Conservation (phyloP, 2,329 filamentous ascomycete genomes). For the Fusarium miscanthi region DNA sequence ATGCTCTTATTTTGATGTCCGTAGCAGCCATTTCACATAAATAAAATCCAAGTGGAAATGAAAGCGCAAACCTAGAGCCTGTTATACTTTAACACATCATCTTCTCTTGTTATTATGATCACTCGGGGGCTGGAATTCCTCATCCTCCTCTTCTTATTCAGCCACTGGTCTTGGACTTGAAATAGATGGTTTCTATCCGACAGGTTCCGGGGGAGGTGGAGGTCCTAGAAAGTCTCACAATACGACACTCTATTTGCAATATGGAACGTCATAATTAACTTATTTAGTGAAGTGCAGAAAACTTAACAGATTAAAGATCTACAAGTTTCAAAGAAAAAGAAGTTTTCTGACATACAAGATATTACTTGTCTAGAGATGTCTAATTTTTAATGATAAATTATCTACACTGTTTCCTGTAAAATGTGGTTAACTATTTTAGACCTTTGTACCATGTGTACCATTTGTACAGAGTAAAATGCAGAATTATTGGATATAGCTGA, state of each 20-base stretch:
- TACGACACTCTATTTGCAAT: not conserved
- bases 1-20: constrained; percentile 4
- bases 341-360: not conserved
- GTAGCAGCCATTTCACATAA: not conserved
- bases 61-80: not conserved
- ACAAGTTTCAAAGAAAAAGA: not conserved
- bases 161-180: not conserved
- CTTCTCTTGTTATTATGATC: not conserved
- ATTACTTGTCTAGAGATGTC: not conserved
- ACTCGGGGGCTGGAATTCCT: not conserved
- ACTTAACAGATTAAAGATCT: not conserved
- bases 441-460: no score
- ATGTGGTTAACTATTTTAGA: no score
- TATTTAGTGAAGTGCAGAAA: not conserved
- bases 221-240: not conserved
- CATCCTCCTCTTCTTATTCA: not conserved
- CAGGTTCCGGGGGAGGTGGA: not conserved
- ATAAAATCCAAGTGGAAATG: not conserved
- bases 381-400: not conserved
- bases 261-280: not conserved
- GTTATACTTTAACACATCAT: not conserved
- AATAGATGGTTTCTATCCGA: not conserved
- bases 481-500: not conserved
- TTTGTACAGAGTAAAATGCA: not conserved
- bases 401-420: not conserved